A percentile compares a stretch with the other conserved stretches of the same genome.
Evolutionary conservation across 805 yeast species (phyloP).

Genomic region (Saturnispora ahearnii): DNA sequence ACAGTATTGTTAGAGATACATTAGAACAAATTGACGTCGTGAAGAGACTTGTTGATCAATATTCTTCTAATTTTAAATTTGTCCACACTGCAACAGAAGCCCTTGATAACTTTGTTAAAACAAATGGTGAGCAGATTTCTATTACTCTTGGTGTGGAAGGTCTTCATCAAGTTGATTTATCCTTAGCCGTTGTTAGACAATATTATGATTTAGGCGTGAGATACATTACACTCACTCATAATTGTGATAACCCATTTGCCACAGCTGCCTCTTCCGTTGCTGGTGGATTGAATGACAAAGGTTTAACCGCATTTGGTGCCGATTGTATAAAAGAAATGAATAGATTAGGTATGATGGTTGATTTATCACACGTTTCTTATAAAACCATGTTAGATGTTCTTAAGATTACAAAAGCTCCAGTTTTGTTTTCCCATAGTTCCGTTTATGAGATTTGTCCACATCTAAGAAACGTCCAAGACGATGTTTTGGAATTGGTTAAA

Average conservation of each 20-base stretch:
- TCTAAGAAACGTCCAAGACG: slow-evolving; percentile 42
- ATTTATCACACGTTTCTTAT: slow-evolving; percentile 41
- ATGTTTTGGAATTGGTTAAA: slow-evolving; percentile 32
- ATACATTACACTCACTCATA: slow-evolving; percentile 45
- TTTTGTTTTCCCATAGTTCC: slow-evolving; percentile 43
- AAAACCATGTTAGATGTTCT: slow-evolving; percentile 41
- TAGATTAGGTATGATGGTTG: slow-evolving; percentile 46
- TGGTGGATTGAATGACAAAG: slow-evolving; percentile 38
- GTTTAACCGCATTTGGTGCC: slow-evolving; percentile 35
- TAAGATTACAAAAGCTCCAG: slow-evolving; percentile 36
- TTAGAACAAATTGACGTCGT: slow-evolving; percentile 46
- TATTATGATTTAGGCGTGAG: slow-evolving; percentile 44
- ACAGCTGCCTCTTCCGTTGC: slow-evolving; percentile 42
- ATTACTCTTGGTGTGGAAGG: slow-evolving; percentile 48
- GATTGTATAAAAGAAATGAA: slow-evolving; percentile 41
- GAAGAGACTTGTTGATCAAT: slow-evolving; percentile 35
- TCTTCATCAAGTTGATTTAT: slow-evolving; percentile 42
- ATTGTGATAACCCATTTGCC: slow-evolving; percentile 51
- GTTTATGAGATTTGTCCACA: slow-evolving; percentile 33
- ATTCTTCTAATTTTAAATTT: slow-evolving; percentile 32
- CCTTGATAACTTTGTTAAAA: slow-evolving; percentile 23
- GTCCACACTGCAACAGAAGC: slow-evolving; percentile 37
- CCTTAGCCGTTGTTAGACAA: slow-evolving; percentile 40
- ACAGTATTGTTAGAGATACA: slow-evolving; percentile 41
- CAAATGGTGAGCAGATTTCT: slow-evolving; percentile 29